Evolutionary conservation across 352 stramenopile genomes (phyloP), one percentile per base, ranked within the genome.

Genomic region (Pythium biforme): DNA sequence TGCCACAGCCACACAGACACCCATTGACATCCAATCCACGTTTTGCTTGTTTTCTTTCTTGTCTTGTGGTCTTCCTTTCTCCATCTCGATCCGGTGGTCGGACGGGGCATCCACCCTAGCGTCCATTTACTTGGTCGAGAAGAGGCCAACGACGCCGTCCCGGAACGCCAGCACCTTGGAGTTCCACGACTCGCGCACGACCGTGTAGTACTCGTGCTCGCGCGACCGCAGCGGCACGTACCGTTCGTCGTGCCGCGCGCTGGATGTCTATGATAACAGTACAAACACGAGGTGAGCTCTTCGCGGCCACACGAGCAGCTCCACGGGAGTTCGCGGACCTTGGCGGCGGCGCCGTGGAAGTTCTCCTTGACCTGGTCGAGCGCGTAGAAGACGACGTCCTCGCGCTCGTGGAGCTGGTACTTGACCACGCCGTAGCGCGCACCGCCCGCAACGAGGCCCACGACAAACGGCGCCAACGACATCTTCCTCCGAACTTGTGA

Each of bases 171-270:
- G 47, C 33, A 92, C 78, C 66, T 83, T 81, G 33, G 74, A 68
- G 73, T 92, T 92, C 83, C 83, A 92, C 20, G 72, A 56, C 67
- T 89, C 59, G 48, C 83, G 81, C 43, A 90, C 57, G 68, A 71
- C 76, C 72, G 81, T 87, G 70, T 92, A 92, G 72, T 90, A 92
- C 75, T 90, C 83, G 66, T 92, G 83, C 70, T 92, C 83, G 29
- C 71, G 79, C 66, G 75, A 88, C 29, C 77, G 81, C 57, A 92
- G 59, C 34, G 76, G 51, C 54, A 79, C 77, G 64, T 92, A 92
- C 43, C 81, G 74, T 62, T 85, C 68, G 53, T 86, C 48, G n/a
- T 33, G 55, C 41, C 41, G 65, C 12, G 55, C 50, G 49, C 47
- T 75, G 45, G 54, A 43, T 43, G 12, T 17, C 9, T n/a, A 43